A percentile compares a stretch with the other conserved stretches of the same genome.
phyloP scores from a whole-genome alignment of 345 rosid genomes.

The Zanthoxylum bungeanum region DNA sequence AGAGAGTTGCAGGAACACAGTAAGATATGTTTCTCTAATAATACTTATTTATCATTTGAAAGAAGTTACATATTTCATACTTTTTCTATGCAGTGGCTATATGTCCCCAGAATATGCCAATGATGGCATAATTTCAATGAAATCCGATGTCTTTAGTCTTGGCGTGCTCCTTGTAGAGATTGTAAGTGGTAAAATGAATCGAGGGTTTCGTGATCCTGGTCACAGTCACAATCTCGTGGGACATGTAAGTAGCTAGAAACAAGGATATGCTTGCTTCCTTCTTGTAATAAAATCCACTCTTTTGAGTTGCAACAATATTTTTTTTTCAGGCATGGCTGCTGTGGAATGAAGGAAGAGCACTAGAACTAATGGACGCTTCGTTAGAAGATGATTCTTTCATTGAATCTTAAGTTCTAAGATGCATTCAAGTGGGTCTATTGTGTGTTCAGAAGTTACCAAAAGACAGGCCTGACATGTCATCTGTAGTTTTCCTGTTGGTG shows the following conservation, averaged over 20 bases:
- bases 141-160: conserved; percentile 30
- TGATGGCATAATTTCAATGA: conserved; percentile 19
- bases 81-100: conserved; percentile 14
- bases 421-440: conserved; percentile 33
- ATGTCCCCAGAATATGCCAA: conserved; percentile 27
- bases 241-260: conserved; percentile 16
- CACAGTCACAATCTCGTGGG: conserved; percentile 25
- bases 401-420: conserved; percentile 14
- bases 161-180: conserved; percentile 32
- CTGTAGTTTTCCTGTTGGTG: conserved; percentile 28
- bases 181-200: conserved; percentile 27
- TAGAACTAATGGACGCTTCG: conserved; percentile 11
- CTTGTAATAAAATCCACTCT: neutral
- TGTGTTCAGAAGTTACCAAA: too few species aligned
- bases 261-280: too few species aligned
- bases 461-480: too few species aligned
- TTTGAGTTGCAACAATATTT: neutral
- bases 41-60: neutral
- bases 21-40: conserved; percentile 16
- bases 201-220: conserved; percentile 19
- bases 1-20: conserved; percentile 47
- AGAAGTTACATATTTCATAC: neutral
- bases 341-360: conserved; percentile 20
- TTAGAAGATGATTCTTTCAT: neutral
- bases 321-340: conserved; percentile 32